Conservation (phyloP, 345 rosid genomes). For the Raphanus sativus region DNA sequence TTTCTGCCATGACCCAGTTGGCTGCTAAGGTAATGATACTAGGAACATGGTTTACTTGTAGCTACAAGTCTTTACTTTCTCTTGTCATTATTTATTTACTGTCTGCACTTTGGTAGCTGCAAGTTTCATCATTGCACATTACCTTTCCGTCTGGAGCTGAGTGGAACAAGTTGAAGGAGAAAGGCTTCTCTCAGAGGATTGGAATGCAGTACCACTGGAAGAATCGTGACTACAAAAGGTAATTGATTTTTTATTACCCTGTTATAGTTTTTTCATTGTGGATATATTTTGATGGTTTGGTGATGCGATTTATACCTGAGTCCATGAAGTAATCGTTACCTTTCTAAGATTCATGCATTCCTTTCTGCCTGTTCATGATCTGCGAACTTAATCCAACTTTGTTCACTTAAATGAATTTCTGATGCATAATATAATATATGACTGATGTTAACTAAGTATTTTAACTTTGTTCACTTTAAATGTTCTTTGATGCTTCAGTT, state of each 20-base stretch:
- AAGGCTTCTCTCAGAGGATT: conserved; percentile 78
- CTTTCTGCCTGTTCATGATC: conserved; percentile 3
- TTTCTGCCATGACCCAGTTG: conserved; percentile 61
- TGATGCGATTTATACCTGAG: background rate
- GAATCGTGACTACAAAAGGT: conserved; percentile 80
- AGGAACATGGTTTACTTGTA: background rate
- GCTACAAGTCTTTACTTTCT: too few relatives aligned
- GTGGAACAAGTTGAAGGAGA: conserved; percentile 63
- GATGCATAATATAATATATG: background rate
- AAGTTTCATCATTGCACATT: conserved; percentile 79
- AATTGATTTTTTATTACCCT: conserved; percentile 22
- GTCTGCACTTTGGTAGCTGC: conserved; percentile 47
- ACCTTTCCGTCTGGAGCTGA: conserved; percentile 82
- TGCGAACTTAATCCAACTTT: background rate
- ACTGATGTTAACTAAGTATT: conserved; percentile 7
- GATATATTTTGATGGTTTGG: background rate
- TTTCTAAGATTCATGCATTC: background rate
- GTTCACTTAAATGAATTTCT: background rate
- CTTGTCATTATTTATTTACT: background rate
- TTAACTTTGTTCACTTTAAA: background rate
- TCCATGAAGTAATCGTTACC: background rate
- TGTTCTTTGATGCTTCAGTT: conserved; percentile 46
- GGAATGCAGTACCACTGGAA: conserved; percentile 99
- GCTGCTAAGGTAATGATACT: conserved; percentile 58
- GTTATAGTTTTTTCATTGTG: background rate